Percentiles rank a stretch among this genome's conserved stretches.
Conservation (phyloP, 768 basidiomycete genomes). For the Mycena crocata region DNA sequence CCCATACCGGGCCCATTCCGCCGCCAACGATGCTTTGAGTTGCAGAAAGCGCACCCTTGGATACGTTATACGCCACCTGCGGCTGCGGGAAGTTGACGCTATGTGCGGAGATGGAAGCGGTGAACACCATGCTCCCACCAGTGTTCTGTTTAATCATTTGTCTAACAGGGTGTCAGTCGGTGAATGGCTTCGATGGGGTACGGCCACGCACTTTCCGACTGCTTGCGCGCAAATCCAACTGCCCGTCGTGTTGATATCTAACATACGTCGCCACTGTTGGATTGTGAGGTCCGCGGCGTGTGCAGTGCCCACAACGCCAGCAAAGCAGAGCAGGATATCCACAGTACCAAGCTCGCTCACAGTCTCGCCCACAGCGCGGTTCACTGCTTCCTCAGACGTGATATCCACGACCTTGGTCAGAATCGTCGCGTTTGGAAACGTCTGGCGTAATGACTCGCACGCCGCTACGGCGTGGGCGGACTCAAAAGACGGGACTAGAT, state of each 20-base stretch:
- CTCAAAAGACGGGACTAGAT: slow-evolving; percentile 38
- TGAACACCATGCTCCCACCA: slow-evolving; percentile 56
- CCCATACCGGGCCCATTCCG: slow-evolving; percentile 56
- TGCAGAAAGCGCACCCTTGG: slow-evolving; percentile 55
- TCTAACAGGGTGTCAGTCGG: slow-evolving; percentile 32
- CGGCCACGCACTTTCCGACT: slow-evolving; percentile 48
- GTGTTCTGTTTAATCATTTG: slow-evolving; percentile 55
- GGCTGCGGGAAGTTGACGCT: slow-evolving; percentile 55
- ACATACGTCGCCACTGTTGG: slow-evolving; percentile 50
- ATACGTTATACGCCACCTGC: slow-evolving; percentile 55
- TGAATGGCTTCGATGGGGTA: neutral
- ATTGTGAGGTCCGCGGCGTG: slow-evolving; percentile 46
- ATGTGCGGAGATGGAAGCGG: slow-evolving; percentile 57
- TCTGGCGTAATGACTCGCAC: slow-evolving; percentile 36
- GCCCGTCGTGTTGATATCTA: slow-evolving; percentile 58
- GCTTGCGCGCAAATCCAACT: slow-evolving; percentile 59
- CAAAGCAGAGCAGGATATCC: slow-evolving; percentile 55
- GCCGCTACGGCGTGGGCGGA: slow-evolving; percentile 35
- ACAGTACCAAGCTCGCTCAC: slow-evolving; percentile 45
- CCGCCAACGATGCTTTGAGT: slow-evolving; percentile 52
- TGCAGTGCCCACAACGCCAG: slow-evolving; percentile 51
- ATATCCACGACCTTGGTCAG: slow-evolving; percentile 50
- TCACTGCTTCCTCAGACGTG: slow-evolving; percentile 42
- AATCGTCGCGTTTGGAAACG: slow-evolving; percentile 49
- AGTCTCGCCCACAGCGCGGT: slow-evolving; percentile 37